Evolutionary conservation across 75 land plant species (phyloP).

Genomic region (Azolla pinnata): DNA sequence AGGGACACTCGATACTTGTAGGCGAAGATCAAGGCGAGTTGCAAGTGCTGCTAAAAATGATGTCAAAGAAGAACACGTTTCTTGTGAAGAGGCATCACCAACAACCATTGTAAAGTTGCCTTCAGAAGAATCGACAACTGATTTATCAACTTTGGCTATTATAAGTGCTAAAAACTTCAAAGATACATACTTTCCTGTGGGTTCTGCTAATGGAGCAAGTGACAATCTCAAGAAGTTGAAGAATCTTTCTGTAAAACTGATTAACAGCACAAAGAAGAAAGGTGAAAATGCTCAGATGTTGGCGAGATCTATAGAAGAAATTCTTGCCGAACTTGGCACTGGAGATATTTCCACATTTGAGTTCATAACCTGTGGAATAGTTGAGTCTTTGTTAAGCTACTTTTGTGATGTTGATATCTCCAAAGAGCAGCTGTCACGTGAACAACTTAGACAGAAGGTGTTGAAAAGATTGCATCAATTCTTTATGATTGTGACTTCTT

Average conservation of each 20-base stretch:
- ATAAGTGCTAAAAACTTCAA: constrained; percentile 40
- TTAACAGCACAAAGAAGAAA: constrained; percentile 11
- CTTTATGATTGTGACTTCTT: constrained; percentile 17
- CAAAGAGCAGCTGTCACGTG: constrained; percentile 6
- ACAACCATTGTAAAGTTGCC: not conserved
- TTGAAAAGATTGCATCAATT: constrained; percentile 37
- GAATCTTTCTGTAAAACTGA: constrained; percentile 32
- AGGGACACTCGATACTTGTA: not conserved
- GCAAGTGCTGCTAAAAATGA: not conserved
- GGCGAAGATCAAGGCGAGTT: not conserved
- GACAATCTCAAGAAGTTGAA: constrained; percentile 37
- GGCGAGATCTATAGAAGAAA: constrained; percentile 26
- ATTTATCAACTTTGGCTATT: constrained; percentile 12
- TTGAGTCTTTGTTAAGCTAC: constrained; percentile 39
- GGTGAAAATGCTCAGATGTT: constrained; percentile 2
- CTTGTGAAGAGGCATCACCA: not conserved
- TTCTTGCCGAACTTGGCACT: constrained; percentile 35
- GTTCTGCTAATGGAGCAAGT: constrained; percentile 16
- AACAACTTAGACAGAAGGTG: constrained; percentile 1
- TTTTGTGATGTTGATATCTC: constrained; percentile 29
- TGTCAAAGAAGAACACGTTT: not conserved
- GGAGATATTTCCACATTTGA: constrained; percentile 65
- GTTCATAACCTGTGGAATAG: constrained; percentile 62
- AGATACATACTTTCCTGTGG: constrained; percentile 26
- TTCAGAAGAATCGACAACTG: not conserved